Conservation (phyloP, 2,329 filamentous ascomycete genomes). For the Ascochyta koolunga region DNA sequence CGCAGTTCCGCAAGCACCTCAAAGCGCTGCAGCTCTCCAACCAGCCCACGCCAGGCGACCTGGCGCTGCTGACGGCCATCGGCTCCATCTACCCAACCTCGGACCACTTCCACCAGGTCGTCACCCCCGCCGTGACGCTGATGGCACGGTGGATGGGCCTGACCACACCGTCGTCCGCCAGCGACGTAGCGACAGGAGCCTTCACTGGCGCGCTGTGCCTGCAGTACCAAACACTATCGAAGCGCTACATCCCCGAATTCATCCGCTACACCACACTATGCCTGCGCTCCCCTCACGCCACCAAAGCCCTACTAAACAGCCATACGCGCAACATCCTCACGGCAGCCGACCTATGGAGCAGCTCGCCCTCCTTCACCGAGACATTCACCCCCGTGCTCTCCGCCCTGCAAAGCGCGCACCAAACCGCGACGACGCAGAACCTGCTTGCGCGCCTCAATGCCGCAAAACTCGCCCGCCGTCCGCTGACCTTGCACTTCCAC, state of each 20-base stretch:
- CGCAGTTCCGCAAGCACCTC: constrained; percentile 77
- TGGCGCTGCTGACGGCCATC: constrained; percentile 83
- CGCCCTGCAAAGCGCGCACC: constrained; percentile 40
- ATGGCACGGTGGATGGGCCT: constrained; percentile 84
- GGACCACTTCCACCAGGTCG: constrained; percentile 95
- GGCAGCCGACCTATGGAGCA: constrained; percentile 75
- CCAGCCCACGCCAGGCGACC: constrained; percentile 69
- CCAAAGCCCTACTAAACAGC: constrained; percentile 60
- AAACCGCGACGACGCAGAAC: constrained; percentile 62
- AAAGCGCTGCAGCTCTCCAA: constrained; percentile 60
- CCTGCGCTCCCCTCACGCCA: constrained; percentile 55
- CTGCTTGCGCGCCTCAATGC: constrained; percentile 66
- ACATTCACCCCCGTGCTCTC: constrained; percentile 69
- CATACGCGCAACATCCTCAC: constrained; percentile 69
- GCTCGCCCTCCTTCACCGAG: constrained; percentile 76
- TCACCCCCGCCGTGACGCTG: constrained; percentile 86
- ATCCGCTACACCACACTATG: constrained; percentile 81
- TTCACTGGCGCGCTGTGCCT: constrained; percentile 80
- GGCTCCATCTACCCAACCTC: constrained; percentile 89
- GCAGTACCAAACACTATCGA: constrained; percentile 82
- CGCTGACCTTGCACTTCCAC: constrained; percentile 88
- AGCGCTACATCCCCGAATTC: constrained; percentile 87
- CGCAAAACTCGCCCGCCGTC: constrained; percentile 71
- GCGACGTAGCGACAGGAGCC: constrained; percentile 74
- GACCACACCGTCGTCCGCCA: constrained; percentile 68